These are phyloP conservation scores for Wolfiporia cocos DNA, from an alignment of 1,284 basidiomycete genomes.

Conservation along the genomic window DNA sequence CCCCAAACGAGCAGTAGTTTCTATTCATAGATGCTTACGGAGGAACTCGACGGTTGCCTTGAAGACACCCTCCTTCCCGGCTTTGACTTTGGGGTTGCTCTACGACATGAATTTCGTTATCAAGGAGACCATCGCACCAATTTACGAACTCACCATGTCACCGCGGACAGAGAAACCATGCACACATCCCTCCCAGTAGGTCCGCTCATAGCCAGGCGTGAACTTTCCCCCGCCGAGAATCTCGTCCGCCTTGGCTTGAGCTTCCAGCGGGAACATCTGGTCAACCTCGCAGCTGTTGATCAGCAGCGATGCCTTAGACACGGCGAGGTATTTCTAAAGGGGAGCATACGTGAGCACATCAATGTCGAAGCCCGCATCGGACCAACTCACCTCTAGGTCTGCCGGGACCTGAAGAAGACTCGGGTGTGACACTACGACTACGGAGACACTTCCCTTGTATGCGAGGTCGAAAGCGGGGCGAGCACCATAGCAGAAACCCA, in stretches of 20 bases:
- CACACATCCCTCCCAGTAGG: conserved; percentile 35
- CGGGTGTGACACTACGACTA: conserved; percentile 58
- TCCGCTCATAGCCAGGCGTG: conserved; percentile 34
- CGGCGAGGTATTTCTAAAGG: conserved; percentile 24
- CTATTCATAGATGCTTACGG: conserved; percentile 22
- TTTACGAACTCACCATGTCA: conserved; percentile 22
- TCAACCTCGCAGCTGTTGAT: conserved; percentile 39
- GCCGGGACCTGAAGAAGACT: conserved; percentile 58
- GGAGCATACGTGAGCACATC: neutral
- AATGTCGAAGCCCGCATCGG: conserved; percentile 21
- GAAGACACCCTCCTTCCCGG: conserved; percentile 27
- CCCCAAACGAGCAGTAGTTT: too few species aligned
- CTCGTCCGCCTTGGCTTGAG: conserved; percentile 28
- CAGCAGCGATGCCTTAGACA: conserved; percentile 32
- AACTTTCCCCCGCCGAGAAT: conserved; percentile 36
- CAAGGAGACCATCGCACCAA: neutral
- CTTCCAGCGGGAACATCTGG: conserved; percentile 24
- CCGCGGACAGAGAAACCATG: conserved; percentile 50
- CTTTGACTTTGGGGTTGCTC: conserved; percentile 26
- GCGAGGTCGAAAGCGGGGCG: conserved; percentile 53
- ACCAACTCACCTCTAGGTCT: conserved; percentile 56
- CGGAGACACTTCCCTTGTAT: conserved; percentile 51
- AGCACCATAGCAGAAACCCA: conserved; percentile 72
- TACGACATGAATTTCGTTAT: conserved; percentile 5
- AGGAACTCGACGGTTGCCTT: conserved; percentile 24